Base-by-base conservation (phyloP, 169 alveolate genomes). In the Plasmodium berghei region DNA sequence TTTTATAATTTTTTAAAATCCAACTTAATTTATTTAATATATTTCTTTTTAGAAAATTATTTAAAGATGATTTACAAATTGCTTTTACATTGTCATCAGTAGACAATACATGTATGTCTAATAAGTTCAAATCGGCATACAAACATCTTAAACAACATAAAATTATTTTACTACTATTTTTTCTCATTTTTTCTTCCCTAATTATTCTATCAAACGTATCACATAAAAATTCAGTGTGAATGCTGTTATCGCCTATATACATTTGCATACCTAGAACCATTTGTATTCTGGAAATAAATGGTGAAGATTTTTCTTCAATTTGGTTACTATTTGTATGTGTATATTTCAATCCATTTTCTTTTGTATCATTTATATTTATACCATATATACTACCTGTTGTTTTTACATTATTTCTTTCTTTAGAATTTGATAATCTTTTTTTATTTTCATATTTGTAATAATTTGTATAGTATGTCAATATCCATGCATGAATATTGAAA, bases 131-230 rank as follows among this genome's bases (percentile, higher is more conserved):
- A 80, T 80, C 90, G 2, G 90, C 72, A 80, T 66, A 70, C 40
- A 80, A 56, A 34, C 90, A 80, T 55, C 90, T 66, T 46, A 80
- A 55, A 67, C 90, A 80, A 18, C 90, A 80, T n/a, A 80, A 14
- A 10, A 80, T 66, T 0, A 67, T 66, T 61, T 80, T 66, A 58
- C 90, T 80, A 80, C 83, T 80, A 48, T 80, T 80, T 9, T 80
- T 80, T 55, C 55, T 80, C 90, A 80, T 80, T 16, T 80, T 64
- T 42, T 80, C 90, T 67, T 80, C 90, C n/a, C 72, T 80, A 54
- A 80, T 80, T 40, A 80, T 26, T 22, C 90, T 49, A 10, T 80
- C 71, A 42, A 80, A 80, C 0, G 90, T 80, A 16, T 80, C 90
- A 40, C 90, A 80, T 58, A 80, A 46, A 70, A 80, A 80, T 67